phyloP scores from a whole-genome alignment of 163 green algal species.

The Chlamydomonas reinhardtii region DNA sequence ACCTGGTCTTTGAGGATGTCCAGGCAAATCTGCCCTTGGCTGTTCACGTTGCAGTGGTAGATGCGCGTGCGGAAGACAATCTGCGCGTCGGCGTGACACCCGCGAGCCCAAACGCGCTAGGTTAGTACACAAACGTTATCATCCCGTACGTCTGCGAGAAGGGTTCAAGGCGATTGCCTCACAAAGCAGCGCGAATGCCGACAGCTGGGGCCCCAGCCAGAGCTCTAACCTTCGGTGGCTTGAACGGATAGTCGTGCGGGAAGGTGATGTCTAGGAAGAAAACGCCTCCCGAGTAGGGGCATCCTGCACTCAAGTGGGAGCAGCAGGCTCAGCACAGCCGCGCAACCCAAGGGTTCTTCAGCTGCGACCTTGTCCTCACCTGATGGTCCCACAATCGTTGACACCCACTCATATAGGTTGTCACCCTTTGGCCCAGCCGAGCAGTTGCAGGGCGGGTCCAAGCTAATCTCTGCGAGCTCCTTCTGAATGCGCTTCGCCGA shows the following conservation, averaged over 20 bases:
- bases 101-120: no score
- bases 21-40: slow-evolving; percentile 93
- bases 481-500: slow-evolving; percentile 96
- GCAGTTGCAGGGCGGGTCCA: slow-evolving; percentile 95
- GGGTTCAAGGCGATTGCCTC: no score
- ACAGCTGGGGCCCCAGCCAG: no score
- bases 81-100: slow-evolving; percentile 59
- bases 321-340: no score
- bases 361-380: slow-evolving; percentile 59
- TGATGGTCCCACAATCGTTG: slow-evolving; percentile 92
- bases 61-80: slow-evolving; percentile 96
- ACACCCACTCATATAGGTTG: slow-evolving; percentile 98
- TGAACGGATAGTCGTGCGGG: slow-evolving; percentile 97
- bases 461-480: slow-evolving; percentile 95
- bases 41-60: slow-evolving; percentile 99
- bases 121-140: no score
- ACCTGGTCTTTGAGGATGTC: slow-evolving; percentile 95
- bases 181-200: no score
- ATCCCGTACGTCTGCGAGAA: no score
- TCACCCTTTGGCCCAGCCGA: slow-evolving; percentile 96
- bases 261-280: slow-evolving; percentile 99
- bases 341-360: background rate
- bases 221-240: slow-evolving; percentile 91
- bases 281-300: slow-evolving; percentile 91
- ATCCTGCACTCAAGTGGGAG: slow-evolving; percentile 71